Evolutionary conservation across 2,329 filamentous ascomycete genomes (phyloP), one percentile per base, ranked within the genome.

Genomic region (Epichloe coenophiala): DNA sequence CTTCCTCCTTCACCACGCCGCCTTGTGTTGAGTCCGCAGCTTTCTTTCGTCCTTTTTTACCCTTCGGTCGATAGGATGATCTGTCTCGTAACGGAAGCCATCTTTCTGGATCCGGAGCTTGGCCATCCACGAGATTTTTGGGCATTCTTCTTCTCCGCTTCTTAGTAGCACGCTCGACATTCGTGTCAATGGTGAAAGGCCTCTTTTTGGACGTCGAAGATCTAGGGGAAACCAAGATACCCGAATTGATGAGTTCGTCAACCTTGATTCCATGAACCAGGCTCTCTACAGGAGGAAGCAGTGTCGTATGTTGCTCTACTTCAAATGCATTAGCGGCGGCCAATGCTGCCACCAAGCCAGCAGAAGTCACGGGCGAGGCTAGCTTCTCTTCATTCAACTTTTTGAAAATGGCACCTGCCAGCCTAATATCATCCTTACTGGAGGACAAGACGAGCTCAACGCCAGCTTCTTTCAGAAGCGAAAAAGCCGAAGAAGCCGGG

Each of bases 41-140:
- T 69, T 84, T 85, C 76, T 89, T 84, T 75, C 88, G 91, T 50
- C 88, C 87, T 75, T 95, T 72, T 72, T 86, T 89, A 5, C 89
- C 89, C 71, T 93, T 95, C 7, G 90, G 89, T 45, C 86, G 75
- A 68, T 95, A 98, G 40, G 81, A 86, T 59, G 86, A 93, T 51
- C 93, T 78, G 65, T 98, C 93, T 48, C 86, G 82, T 60, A 97
- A 73, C 12, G 93, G 91, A 53, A 98, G 69, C 93, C 93, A 98
- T 55, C 93, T 77, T 68, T 98, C 93, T 0, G 88, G 83, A 65
- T 98, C 93, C 36, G 87, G 78, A 56, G 81, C 83, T 73, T 89
- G 94, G 58, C 76, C 80, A 48, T 86, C 78, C 53, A 88, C 86
- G 61, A 80, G 87, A 60, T 83, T 77, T 68, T 87, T 88, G 35